phyloP scores from a whole-genome alignment of 192 early-diverging fungal species.

The Chytriomyces sp. region DNA sequence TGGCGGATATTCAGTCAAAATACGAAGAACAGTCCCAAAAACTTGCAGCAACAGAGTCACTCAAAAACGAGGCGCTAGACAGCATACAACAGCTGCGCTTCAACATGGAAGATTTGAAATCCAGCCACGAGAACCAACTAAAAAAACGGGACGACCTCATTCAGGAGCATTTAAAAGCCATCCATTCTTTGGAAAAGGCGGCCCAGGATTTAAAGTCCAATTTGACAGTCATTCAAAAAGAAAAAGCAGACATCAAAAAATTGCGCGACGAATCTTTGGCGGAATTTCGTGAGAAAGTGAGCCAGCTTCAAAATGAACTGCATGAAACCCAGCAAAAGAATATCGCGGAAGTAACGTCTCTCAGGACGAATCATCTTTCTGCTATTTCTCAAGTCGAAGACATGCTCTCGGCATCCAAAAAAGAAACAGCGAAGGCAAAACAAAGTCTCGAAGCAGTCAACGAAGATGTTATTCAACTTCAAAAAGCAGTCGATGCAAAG shows the following conservation, averaged over 20 bases:
- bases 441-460: no score
- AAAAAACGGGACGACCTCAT: background rate
- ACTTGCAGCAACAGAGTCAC: background rate
- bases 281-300: background rate
- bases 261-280: background rate
- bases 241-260: background rate
- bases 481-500: background rate
- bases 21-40: conserved; percentile 1
- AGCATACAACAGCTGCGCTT: background rate
- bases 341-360: no score
- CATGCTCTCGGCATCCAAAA: conserved; percentile 5
- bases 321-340: background rate
- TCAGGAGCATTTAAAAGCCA: background rate
- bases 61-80: background rate
- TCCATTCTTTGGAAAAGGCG: background rate
- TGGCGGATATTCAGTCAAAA: conserved; percentile 7
- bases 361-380: no score
- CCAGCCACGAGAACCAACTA: background rate
- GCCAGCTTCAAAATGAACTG: conserved; percentile 17
- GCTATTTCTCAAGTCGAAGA: no score
- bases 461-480: no score
- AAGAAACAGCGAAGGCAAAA: background rate
- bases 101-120: background rate
- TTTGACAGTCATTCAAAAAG: background rate
- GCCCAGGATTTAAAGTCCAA: background rate